Evolutionary conservation across 208 protist species (phyloP), one percentile per base, ranked within the genome.

Genomic region (Sergeia podlipaevii): DNA sequence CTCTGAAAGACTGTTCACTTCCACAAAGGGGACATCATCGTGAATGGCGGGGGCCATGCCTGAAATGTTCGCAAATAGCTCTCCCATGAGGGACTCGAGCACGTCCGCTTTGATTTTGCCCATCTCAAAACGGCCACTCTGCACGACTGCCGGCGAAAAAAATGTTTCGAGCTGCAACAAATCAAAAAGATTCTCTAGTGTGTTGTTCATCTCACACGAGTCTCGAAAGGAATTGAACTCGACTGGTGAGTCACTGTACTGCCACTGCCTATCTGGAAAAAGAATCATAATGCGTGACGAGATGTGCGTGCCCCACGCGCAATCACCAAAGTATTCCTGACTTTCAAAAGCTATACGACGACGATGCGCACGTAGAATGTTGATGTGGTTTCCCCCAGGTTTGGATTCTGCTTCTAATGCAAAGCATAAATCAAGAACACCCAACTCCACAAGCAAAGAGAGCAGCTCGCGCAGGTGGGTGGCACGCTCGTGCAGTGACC

Each of bases 271-370:
- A 39, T 89, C 75, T 0, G 88, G 82, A 43, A 81, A 92, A 23
- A 95, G 52, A 27, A 81, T 18, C 68, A 88, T 69, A 26, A 95
- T 77, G 15, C 88, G 78, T 38, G 65, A 67, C 8, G 77, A 75
- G 10, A 92, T 52, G 46, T 82, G 46, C 29, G 66, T 59, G 18
- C 85, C 73, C 88, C 88, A 92, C 24, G 65, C 67, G 56, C 62
- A 83, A 62, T 95, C 88, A 0, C 88, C 88, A 57, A 95, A 80
- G 71, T 91, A 95, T 63, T 95, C 84, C 24, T 88, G 33, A 20
- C 88, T 65, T 23, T 95, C 84, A 65, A 88, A 91, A 10, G 74
- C 81, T 15, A 92, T 45, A 33, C 84, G 77, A 15, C 81, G 88
- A 13, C 79, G 74, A 42, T 78, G 77, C 34, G 65, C 49, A 39